Percentiles rank a stretch among this genome's conserved stretches.
Conservation (phyloP, 495 filamentous ascomycete species). For the Neurospora terricola region DNA sequence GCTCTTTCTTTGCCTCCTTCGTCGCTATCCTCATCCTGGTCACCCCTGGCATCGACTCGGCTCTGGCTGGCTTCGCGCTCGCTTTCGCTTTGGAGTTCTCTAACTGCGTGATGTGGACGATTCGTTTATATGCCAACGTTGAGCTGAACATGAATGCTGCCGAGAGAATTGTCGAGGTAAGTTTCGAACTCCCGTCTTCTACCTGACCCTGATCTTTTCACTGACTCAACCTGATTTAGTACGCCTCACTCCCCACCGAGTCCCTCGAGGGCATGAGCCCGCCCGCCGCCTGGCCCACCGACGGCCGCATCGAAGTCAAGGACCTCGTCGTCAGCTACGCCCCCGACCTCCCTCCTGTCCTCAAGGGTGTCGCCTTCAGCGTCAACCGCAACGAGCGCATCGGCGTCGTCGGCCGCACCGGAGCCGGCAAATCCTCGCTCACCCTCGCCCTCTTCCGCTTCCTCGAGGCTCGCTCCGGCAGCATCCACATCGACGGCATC, state of each 20-base stretch:
- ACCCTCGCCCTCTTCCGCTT: slow-evolving; percentile 80
- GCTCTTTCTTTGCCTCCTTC: slow-evolving; percentile 56
- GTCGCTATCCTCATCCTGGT: slow-evolving; percentile 57
- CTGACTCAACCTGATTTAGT: slow-evolving; percentile 21
- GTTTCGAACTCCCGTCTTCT: background rate
- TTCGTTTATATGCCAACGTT: slow-evolving; percentile 51
- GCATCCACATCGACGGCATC: slow-evolving; percentile 63
- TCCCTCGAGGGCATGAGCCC: slow-evolving; percentile 47
- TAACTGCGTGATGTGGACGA: slow-evolving; percentile 44
- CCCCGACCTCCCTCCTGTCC: slow-evolving; percentile 60
- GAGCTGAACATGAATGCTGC: slow-evolving; percentile 81
- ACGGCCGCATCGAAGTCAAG: slow-evolving; percentile 62
- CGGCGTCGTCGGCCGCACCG: slow-evolving; percentile 78
- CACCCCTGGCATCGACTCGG: slow-evolving; percentile 54
- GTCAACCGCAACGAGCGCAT: slow-evolving; percentile 65
- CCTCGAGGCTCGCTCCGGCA: slow-evolving; percentile 60
- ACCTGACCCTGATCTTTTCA: background rate
- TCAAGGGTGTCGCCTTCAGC: slow-evolving; percentile 64
- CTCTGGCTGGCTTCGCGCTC: slow-evolving; percentile 72
- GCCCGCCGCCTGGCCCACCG: slow-evolving; percentile 71
- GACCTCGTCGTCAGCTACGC: slow-evolving; percentile 71
- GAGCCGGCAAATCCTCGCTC: slow-evolving; percentile 77
- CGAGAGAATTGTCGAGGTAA: slow-evolving; percentile 64
- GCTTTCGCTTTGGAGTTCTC: slow-evolving; percentile 48
- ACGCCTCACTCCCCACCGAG: slow-evolving; percentile 62